Percentiles rank a stretch among this genome's conserved stretches.
These are phyloP conservation scores for Pythium aphanidermatum DNA, from an alignment of 352 stramenopile genomes.

Conservation along the genomic window DNA sequence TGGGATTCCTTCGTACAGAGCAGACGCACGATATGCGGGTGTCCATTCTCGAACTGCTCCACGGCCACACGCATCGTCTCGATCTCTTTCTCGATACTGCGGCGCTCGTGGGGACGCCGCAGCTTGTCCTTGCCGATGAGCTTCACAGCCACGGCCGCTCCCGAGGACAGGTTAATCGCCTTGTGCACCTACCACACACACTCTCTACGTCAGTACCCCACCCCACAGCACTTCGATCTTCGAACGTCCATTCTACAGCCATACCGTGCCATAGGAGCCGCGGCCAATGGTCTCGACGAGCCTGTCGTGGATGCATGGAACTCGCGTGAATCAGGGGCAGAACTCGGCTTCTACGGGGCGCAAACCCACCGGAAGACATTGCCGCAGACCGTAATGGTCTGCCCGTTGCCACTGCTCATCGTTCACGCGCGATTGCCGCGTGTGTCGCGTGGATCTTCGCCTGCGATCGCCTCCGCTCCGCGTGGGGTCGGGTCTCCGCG, in stretches of 20 bases:
- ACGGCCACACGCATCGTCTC: constrained; percentile 82
- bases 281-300: constrained; percentile 74
- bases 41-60: constrained; percentile 82
- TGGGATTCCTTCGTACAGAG: constrained; percentile 80
- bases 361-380: constrained; percentile 68
- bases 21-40: constrained; percentile 76
- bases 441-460: neutral
- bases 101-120: constrained; percentile 58
- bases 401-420: constrained; percentile 57
- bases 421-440: constrained; percentile 1
- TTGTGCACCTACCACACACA: constrained; percentile 60
- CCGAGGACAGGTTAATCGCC: constrained; percentile 72
- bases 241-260: neutral
- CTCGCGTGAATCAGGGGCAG: neutral
- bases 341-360: neutral
- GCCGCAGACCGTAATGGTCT: constrained; percentile 75
- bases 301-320: too few species aligned
- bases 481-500: constrained; percentile 1
- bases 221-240: neutral
- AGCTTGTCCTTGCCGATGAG: constrained; percentile 77
- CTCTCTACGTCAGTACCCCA: neutral
- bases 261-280: constrained; percentile 77
- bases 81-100: constrained; percentile 83
- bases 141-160: constrained; percentile 72
- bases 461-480: constrained; percentile 17